Conservation (phyloP, 495 filamentous ascomycete genomes). For the Parathielavia hyrcaniae region DNA sequence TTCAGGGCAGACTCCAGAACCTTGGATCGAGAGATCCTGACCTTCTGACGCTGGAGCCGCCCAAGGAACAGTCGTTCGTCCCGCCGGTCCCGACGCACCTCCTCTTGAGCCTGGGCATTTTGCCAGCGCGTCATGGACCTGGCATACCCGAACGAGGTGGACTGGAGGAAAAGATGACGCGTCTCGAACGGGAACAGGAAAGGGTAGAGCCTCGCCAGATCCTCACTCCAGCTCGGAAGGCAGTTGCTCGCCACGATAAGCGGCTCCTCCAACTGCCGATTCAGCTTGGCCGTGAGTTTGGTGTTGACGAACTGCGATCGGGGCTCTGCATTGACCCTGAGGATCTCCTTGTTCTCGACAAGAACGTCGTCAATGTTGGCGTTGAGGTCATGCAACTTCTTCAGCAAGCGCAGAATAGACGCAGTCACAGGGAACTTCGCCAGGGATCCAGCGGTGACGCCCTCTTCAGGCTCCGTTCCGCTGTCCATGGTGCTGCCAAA, state of each 20-base stretch:
- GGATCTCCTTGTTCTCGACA: slow-evolving; percentile 68
- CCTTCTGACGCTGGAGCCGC: slow-evolving; percentile 90
- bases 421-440: slow-evolving; percentile 76
- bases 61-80: slow-evolving; percentile 93
- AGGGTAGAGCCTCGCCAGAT: slow-evolving; percentile 89
- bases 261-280: slow-evolving; percentile 95
- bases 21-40: slow-evolving; percentile 84
- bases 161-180: slow-evolving; percentile 92
- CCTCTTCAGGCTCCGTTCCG: slow-evolving; percentile 41
- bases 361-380: slow-evolving; percentile 94
- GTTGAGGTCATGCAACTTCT: slow-evolving; percentile 89
- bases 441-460: slow-evolving; percentile 71
- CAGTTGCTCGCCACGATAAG: slow-evolving; percentile 97
- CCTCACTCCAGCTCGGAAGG: slow-evolving; percentile 93
- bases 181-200: slow-evolving; percentile 99
- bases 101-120: slow-evolving; percentile 74
- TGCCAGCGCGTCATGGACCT: slow-evolving; percentile 98
- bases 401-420: slow-evolving; percentile 80
- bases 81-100: slow-evolving; percentile 70
- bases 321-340: slow-evolving; percentile 70
- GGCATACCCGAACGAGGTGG: slow-evolving; percentile 96
- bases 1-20: slow-evolving; percentile 96
- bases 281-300: slow-evolving; percentile 97
- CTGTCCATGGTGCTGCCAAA: slow-evolving; percentile 50
- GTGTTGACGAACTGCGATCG: slow-evolving; percentile 97